A percentile compares a stretch with the other conserved stretches of the same genome.
These are phyloP conservation scores for Pythium brachiatum DNA, from an alignment of 352 stramenopile species.

Conservation along the genomic window DNA sequence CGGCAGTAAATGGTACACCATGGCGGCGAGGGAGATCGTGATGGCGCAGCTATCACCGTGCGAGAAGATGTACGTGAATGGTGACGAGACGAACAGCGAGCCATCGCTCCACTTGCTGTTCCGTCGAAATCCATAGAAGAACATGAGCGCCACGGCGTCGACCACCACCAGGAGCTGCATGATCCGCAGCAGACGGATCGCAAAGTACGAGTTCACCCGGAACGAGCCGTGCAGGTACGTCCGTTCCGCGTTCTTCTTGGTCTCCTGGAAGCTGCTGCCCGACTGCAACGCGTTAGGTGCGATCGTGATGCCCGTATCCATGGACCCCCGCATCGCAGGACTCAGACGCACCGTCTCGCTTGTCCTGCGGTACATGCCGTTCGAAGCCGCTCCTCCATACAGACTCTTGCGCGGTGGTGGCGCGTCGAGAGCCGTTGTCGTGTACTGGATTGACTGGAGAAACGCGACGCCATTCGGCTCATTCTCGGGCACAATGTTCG, in stretches of 20 bases:
- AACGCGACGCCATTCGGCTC: slow-evolving; percentile 5
- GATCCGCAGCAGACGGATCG: slow-evolving; percentile 51
- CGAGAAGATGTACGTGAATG: slow-evolving; percentile 40
- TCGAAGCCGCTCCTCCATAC: not conserved
- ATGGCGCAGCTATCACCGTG: slow-evolving; percentile 39
- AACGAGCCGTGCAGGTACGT: slow-evolving; percentile 38
- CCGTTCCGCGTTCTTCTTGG: not conserved
- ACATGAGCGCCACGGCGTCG: slow-evolving; percentile 50
- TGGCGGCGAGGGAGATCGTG: slow-evolving; percentile 52
- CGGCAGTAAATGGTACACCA: slow-evolving; percentile 71
- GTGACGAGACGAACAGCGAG: slow-evolving; percentile 43
- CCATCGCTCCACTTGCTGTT: slow-evolving; percentile 30
- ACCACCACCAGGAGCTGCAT: slow-evolving; percentile 59
- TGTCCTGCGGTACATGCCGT: slow-evolving; percentile 6
- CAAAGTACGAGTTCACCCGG: slow-evolving; percentile 84
- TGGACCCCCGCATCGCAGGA: slow-evolving; percentile 5
- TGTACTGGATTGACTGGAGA: slow-evolving; percentile 25
- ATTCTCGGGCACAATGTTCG: not conserved
- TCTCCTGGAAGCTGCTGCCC: not conserved
- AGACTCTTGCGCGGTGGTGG: slow-evolving; percentile 1
- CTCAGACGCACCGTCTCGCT: slow-evolving; percentile 25
- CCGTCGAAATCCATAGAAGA: slow-evolving; percentile 58
- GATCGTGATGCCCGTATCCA: slow-evolving; percentile 25
- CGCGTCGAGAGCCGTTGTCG: not conserved
- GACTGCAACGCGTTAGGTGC: not conserved